Conservation (phyloP, 257 asterid genomes). For the Nicotiana tomentosiformis region DNA sequence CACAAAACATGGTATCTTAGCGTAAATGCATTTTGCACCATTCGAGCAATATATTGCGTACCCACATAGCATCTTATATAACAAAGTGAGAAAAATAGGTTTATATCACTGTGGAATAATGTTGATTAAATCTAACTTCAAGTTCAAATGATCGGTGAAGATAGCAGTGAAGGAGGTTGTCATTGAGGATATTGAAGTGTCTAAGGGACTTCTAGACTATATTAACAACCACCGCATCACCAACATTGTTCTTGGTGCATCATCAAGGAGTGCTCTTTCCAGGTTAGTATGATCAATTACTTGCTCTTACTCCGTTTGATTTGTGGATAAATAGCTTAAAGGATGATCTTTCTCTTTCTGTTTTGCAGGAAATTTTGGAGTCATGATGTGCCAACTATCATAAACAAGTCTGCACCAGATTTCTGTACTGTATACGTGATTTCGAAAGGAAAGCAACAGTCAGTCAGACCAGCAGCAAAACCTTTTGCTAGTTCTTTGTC, state of each 20-base stretch:
- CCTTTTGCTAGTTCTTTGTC: constrained; percentile 7
- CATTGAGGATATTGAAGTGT: constrained; percentile 51
- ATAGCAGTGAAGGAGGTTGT: constrained; percentile 40
- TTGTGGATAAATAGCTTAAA: not conserved
- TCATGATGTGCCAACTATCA: constrained; percentile 50
- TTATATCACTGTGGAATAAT: not conserved
- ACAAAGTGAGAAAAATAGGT: not conserved
- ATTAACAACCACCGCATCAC: constrained; percentile 35
- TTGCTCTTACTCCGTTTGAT: not conserved
- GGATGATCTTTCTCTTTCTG: not conserved
- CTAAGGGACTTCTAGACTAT: constrained; percentile 48
- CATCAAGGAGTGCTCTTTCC: constrained; percentile 30
- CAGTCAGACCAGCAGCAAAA: constrained; percentile 52
- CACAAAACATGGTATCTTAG: not conserved
- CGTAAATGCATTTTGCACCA: not conserved
- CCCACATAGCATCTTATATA: not conserved
- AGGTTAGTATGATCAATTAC: constrained; percentile 19
- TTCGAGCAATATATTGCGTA: not conserved
- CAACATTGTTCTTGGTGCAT: constrained; percentile 62
- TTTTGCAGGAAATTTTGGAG: constrained; percentile 48
- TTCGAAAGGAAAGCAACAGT: constrained; percentile 49
- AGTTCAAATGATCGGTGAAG: constrained; percentile 17
- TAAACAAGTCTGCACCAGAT: constrained; percentile 70
- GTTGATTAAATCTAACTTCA: not conserved
- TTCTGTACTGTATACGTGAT: constrained; percentile 70